Conservation (phyloP, 345 rosid genomes). For the rapeseed (Brassica napus) region DNA sequence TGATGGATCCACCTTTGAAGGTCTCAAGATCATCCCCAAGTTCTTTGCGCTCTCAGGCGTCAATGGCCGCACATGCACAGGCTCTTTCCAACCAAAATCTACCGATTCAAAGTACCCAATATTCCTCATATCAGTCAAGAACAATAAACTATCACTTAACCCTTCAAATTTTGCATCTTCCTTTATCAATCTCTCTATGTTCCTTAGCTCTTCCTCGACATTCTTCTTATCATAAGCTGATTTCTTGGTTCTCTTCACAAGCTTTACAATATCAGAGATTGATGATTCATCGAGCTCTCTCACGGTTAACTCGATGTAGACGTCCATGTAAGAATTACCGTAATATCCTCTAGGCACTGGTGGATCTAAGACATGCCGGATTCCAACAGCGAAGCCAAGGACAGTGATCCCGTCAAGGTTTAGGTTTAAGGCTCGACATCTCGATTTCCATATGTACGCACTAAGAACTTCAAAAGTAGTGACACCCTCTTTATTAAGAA, state of each 20-base stretch:
- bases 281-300: conserved; percentile 43
- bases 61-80: conserved; percentile 40
- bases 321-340: conserved; percentile 45
- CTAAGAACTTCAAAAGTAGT: conserved; percentile 49
- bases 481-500: conserved; percentile 9
- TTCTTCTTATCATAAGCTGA: conserved; percentile 17
- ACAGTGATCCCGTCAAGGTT: conserved; percentile 37
- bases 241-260: conserved; percentile 33
- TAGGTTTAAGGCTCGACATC: conserved; percentile 45
- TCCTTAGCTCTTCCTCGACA: conserved; percentile 22
- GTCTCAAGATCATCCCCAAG: conserved; percentile 42
- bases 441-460: conserved; percentile 50
- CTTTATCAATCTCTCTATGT: conserved; percentile 36
- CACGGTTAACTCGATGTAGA: conserved; percentile 31
- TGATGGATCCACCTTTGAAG: conserved; percentile 38
- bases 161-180: conserved; percentile 28
- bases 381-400: conserved; percentile 37
- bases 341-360: conserved; percentile 47
- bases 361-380: conserved; percentile 43
- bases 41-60: conserved; percentile 39
- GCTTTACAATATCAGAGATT: conserved; percentile 33
- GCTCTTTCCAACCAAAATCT: conserved; percentile 54
- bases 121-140: conserved; percentile 50
- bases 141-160: conserved; percentile 35
- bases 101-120: conserved; percentile 38